Conservation (phyloP, 768 basidiomycete genomes). For the Boletus pseudo-olivaceus region DNA sequence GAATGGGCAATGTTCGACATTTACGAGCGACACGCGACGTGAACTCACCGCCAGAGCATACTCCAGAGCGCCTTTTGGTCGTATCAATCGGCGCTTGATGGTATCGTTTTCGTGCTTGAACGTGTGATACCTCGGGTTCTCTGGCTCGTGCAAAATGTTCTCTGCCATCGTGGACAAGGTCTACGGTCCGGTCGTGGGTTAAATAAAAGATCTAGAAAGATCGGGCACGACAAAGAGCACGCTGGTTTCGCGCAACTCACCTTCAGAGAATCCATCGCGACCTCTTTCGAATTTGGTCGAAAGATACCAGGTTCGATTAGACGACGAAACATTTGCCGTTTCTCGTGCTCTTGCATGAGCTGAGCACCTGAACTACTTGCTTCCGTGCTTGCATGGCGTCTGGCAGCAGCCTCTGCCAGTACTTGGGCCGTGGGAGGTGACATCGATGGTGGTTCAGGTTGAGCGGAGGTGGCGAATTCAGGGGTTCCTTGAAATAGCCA, state of each 20-base stretch:
- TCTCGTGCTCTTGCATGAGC: conserved; percentile 52
- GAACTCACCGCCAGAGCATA: conserved; percentile 61
- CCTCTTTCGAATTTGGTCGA: conserved; percentile 62
- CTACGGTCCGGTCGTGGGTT: conserved; percentile 21
- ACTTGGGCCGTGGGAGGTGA: conserved; percentile 16
- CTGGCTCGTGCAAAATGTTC: conserved; percentile 70
- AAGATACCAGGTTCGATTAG: conserved; percentile 77
- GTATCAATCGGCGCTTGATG: conserved; percentile 65
- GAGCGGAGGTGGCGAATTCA: conserved; percentile 1
- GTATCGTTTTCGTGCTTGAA: conserved; percentile 74
- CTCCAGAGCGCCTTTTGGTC: conserved; percentile 70
- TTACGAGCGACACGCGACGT: background rate
- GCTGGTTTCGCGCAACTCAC: conserved; percentile 32
- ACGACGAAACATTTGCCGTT: conserved; percentile 67
- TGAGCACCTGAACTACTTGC: conserved; percentile 4
- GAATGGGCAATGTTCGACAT: background rate
- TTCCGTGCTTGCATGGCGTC: conserved; percentile 13
- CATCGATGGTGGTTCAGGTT: conserved; percentile 10
- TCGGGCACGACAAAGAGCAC: too few species aligned
- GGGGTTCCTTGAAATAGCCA: conserved; percentile 13
- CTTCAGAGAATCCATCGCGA: conserved; percentile 60
- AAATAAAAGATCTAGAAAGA: background rate
- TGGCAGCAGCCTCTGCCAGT: conserved; percentile 30
- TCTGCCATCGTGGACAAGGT: conserved; percentile 65
- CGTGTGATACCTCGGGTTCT: conserved; percentile 64